phyloP scores from a whole-genome alignment of 2,329 filamentous ascomycete genomes.

The Claviceps purpurea region DNA sequence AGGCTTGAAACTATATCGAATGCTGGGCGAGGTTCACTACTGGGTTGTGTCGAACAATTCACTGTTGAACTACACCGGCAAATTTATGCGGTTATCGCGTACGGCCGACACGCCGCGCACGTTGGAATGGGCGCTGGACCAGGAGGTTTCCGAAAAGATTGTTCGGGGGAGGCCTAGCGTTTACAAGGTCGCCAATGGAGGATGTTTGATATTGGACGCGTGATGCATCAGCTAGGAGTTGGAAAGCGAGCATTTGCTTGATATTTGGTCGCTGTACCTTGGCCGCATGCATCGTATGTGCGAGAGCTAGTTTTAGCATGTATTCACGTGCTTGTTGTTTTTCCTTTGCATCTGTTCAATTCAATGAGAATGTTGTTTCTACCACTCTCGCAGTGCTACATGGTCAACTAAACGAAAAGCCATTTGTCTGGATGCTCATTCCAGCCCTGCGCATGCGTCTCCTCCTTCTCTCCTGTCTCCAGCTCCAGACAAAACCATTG shows the following conservation, averaged over 20 bases:
- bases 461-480: too few species aligned
- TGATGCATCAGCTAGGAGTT: not conserved
- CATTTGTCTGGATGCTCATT: too few species aligned
- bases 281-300: too few species aligned
- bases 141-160: conserved; percentile 3
- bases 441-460: too few species aligned
- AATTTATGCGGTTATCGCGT: conserved; percentile 7
- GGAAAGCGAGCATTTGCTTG: not conserved
- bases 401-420: too few species aligned
- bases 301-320: too few species aligned
- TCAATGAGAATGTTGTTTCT: too few species aligned
- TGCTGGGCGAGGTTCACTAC: conserved; percentile 4
- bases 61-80: conserved; percentile 4
- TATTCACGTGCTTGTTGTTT: too few species aligned
- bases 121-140: conserved; percentile 7
- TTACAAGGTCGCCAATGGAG: conserved; percentile 3
- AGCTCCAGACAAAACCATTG: too few species aligned
- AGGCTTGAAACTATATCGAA: conserved; percentile 4
- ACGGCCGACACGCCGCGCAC: conserved; percentile 4
- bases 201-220: conserved; percentile 5
- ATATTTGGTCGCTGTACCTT: too few species aligned
- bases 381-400: too few species aligned
- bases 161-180: not conserved
- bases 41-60: conserved; percentile 6
- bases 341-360: too few species aligned